phyloP scores from a whole-genome alignment of 352 stramenopile species.

The Phytophthora macrochlamydospora region DNA sequence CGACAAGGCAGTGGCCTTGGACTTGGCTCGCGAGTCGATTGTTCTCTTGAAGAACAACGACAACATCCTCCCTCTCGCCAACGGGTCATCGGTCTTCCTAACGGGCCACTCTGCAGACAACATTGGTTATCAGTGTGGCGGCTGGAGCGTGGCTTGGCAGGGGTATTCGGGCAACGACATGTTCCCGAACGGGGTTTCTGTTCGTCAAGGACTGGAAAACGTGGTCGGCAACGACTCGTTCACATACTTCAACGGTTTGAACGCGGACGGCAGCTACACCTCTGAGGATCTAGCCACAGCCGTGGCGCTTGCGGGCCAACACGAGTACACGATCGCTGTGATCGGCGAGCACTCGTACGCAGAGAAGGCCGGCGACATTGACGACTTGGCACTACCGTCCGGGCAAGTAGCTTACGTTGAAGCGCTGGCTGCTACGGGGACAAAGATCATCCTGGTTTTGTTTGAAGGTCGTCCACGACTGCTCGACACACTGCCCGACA shows the following conservation, averaged over 20 bases:
- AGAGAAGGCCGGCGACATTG: slow-evolving; percentile 88
- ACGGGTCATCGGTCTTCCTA: slow-evolving; percentile 55
- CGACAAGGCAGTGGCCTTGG: slow-evolving; percentile 54
- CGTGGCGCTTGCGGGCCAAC: slow-evolving; percentile 50
- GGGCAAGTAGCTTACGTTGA: slow-evolving; percentile 82
- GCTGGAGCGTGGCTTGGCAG: slow-evolving; percentile 87
- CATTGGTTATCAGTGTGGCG: slow-evolving; percentile 70
- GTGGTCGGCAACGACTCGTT: slow-evolving; percentile 32
- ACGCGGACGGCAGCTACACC: slow-evolving; percentile 50
- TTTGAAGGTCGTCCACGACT: slow-evolving; percentile 81
- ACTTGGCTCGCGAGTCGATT: slow-evolving; percentile 79
- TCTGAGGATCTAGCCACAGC: slow-evolving; percentile 52
- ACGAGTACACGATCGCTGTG: slow-evolving; percentile 74
- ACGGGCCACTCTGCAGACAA: slow-evolving; percentile 71
- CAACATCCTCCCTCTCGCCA: slow-evolving; percentile 48
- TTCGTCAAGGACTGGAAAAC: slow-evolving; percentile 56
- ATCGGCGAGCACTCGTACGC: slow-evolving; percentile 82
- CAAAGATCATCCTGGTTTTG: slow-evolving; percentile 85
- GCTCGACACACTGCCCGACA: slow-evolving; percentile 47
- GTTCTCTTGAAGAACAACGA: slow-evolving; percentile 82
- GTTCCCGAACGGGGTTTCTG: slow-evolving; percentile 59
- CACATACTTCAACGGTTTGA: slow-evolving; percentile 63
- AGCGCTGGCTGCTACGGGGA: slow-evolving; percentile 60
- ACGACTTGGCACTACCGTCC: slow-evolving; percentile 64
- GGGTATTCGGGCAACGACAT: slow-evolving; percentile 72